phyloP scores from a whole-genome alignment of 805 yeast genomes.

The Cyberlindnera nakhonratchasimensis region DNA sequence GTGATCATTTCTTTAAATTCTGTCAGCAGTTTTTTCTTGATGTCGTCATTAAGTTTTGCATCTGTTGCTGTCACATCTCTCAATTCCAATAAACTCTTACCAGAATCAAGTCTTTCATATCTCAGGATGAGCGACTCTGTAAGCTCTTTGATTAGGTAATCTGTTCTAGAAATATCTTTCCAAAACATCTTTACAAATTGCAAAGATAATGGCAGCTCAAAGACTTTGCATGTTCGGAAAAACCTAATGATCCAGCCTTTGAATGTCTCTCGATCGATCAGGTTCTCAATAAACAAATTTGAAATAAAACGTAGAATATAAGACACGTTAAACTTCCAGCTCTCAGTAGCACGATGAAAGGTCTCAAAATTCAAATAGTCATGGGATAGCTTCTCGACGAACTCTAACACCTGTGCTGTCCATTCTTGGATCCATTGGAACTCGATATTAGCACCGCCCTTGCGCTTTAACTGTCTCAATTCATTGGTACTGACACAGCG shows the following conservation, averaged over 20 bases:
- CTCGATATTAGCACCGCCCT: slow-evolving; percentile 43
- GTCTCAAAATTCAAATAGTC: slow-evolving; percentile 34
- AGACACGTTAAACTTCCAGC: slow-evolving; percentile 49
- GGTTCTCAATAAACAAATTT: slow-evolving; percentile 62
- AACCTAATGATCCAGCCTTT: slow-evolving; percentile 60
- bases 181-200: slow-evolving; percentile 66
- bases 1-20: slow-evolving; percentile 30
- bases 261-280: slow-evolving; percentile 61
- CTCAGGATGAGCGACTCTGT: slow-evolving; percentile 56
- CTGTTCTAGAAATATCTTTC: slow-evolving; percentile 56
- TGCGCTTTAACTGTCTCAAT: slow-evolving; percentile 52
- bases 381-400: slow-evolving; percentile 36
- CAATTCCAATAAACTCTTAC: slow-evolving; percentile 33
- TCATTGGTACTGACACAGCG: slow-evolving; percentile 85
- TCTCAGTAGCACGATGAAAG: slow-evolving; percentile 35
- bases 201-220: slow-evolving; percentile 44
- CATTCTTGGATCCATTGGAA: slow-evolving; percentile 77
- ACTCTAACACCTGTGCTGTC: slow-evolving; percentile 79
- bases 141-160: slow-evolving; percentile 59
- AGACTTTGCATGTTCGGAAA: slow-evolving; percentile 39
- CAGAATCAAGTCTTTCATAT: slow-evolving; percentile 36
- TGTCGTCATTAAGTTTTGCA: slow-evolving; percentile 32
- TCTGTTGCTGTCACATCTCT: slow-evolving; percentile 36
- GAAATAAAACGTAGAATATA: slow-evolving; percentile 60
- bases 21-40: slow-evolving; percentile 25